phyloP scores from a whole-genome alignment of 352 stramenopile species.

The Phytopythium helicoides region DNA sequence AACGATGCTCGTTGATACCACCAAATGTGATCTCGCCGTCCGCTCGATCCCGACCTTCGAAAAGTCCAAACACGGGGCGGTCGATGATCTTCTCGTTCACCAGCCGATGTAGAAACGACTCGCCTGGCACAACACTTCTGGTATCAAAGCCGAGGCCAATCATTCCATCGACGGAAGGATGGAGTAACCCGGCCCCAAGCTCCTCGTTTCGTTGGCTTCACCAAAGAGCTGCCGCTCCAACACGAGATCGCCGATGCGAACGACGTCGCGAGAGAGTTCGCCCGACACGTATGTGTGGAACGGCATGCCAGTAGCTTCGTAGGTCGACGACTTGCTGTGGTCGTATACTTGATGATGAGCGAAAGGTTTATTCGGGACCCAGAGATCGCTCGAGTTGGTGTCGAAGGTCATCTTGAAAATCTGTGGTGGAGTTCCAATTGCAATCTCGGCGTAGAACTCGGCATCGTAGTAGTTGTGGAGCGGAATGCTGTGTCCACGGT shows the following conservation, averaged over 20 bases:
- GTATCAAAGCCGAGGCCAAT: slow-evolving; percentile 91
- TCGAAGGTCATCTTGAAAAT: slow-evolving; percentile 93
- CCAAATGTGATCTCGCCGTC: slow-evolving; percentile 51
- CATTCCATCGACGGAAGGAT: slow-evolving; percentile 94
- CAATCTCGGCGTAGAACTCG: slow-evolving; percentile 70
- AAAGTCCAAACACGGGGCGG: slow-evolving; percentile 91
- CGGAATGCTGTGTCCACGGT: too few species aligned
- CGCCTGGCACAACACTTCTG: slow-evolving; percentile 80
- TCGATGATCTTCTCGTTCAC: slow-evolving; percentile 82
- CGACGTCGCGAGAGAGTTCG: slow-evolving; percentile 74
- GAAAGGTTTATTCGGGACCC: slow-evolving; percentile 73
- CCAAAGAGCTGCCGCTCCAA: slow-evolving; percentile 85
- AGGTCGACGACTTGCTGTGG: slow-evolving; percentile 67
- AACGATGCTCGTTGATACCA: slow-evolving; percentile 75
- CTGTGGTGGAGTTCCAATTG: slow-evolving; percentile 83
- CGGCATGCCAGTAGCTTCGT: slow-evolving; percentile 76
- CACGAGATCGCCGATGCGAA: slow-evolving; percentile 42
- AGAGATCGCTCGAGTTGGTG: slow-evolving; percentile 92
- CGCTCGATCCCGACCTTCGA: slow-evolving; percentile 69
- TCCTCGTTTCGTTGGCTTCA: slow-evolving; percentile 90
- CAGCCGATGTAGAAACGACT: slow-evolving; percentile 90
- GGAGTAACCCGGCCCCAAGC: slow-evolving; percentile 89
- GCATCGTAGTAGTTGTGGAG: neutral
- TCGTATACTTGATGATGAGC: slow-evolving; percentile 69
- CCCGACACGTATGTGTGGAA: slow-evolving; percentile 92